A percentile compares a stretch with the other conserved stretches of the same genome.
Conservation (phyloP, 805 yeast genomes). For the Metschnikowia anglica region DNA sequence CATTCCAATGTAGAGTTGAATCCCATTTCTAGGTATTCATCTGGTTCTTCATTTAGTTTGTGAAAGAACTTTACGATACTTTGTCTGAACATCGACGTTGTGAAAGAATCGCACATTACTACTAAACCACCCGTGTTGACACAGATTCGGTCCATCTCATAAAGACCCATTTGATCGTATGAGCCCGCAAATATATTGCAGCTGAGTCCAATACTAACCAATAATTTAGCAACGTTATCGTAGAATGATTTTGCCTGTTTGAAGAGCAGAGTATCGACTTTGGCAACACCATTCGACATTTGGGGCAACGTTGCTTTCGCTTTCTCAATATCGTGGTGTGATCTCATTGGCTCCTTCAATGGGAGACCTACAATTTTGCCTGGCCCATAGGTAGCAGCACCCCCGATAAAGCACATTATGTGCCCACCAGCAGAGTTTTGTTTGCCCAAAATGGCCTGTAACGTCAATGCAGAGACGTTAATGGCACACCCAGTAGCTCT, state of each 20-base stretch:
- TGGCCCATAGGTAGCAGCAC: conserved; percentile 66
- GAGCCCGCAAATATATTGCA: conserved; percentile 62
- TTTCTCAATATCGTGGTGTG: conserved; percentile 59
- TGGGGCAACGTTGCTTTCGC: conserved; percentile 35
- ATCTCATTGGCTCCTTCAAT: conserved; percentile 62
- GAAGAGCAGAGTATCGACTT: conserved; percentile 31
- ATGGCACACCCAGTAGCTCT: conserved; percentile 64
- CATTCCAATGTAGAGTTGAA: conserved; percentile 61
- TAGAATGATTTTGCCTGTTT: conserved; percentile 47
- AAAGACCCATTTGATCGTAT: conserved; percentile 67
- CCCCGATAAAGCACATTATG: conserved; percentile 55
- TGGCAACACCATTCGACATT: conserved; percentile 31
- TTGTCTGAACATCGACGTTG: conserved; percentile 67
- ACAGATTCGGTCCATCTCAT: conserved; percentile 61
- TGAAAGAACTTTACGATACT: conserved; percentile 55
- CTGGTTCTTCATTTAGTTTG: conserved; percentile 28
- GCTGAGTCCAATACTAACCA: conserved; percentile 52
- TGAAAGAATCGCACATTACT: conserved; percentile 63
- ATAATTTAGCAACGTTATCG: conserved; percentile 45
- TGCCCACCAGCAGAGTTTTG: conserved; percentile 52
- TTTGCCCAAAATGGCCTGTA: conserved; percentile 39
- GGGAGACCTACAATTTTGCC: conserved; percentile 57
- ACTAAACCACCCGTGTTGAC: conserved; percentile 62
- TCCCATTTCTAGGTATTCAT: conserved; percentile 49
- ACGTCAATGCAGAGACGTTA: conserved; percentile 44